Percentiles rank a stretch among this genome's conserved stretches.
These are phyloP conservation scores for Gastrodia elata DNA, from an alignment of 106 monocot species.

Conservation along the genomic window DNA sequence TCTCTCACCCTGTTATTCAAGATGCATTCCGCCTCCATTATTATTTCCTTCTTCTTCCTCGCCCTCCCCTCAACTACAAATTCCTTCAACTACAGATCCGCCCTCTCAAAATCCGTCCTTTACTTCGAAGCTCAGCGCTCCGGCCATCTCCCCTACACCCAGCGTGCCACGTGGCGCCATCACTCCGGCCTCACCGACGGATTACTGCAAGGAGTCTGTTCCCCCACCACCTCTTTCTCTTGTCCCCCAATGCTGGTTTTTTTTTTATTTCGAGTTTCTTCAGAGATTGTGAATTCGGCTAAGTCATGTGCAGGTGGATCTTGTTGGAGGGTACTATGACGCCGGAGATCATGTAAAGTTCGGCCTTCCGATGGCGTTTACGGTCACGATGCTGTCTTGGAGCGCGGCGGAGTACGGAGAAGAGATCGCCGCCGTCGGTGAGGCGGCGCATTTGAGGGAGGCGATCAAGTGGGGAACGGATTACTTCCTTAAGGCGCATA, in stretches of 20 bases:
- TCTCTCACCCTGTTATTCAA: no score
- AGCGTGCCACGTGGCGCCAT: slow-evolving; percentile 45
- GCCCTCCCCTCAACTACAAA: background rate
- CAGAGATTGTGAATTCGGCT: no score
- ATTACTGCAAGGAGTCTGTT: slow-evolving; percentile 45
- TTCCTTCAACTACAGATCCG: slow-evolving; percentile 13
- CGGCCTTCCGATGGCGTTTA: slow-evolving; percentile 38
- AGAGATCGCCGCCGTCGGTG: slow-evolving; percentile 22
- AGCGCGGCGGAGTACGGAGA: slow-evolving; percentile 39
- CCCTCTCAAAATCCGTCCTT: slow-evolving; percentile 36
- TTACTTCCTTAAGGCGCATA: slow-evolving; percentile 58
- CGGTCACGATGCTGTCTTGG: slow-evolving; percentile 60
- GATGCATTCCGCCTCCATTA: background rate
- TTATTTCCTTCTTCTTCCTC: background rate
- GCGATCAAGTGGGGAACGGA: slow-evolving; percentile 37
- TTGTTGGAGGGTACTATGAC: slow-evolving; percentile 67
- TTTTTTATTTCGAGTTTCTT: background rate
- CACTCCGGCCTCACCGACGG: slow-evolving; percentile 59
- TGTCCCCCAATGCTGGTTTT: background rate
- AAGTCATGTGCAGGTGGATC: slow-evolving; percentile 36
- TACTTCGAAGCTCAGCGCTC: slow-evolving; percentile 65
- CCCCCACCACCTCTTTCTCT: background rate
- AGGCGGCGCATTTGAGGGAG: slow-evolving; percentile 26
- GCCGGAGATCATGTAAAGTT: slow-evolving; percentile 35
- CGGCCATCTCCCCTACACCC: slow-evolving; percentile 48